Conservation (phyloP, 1,284 basidiomycete genomes). For the Pseudozyma sp. region DNA sequence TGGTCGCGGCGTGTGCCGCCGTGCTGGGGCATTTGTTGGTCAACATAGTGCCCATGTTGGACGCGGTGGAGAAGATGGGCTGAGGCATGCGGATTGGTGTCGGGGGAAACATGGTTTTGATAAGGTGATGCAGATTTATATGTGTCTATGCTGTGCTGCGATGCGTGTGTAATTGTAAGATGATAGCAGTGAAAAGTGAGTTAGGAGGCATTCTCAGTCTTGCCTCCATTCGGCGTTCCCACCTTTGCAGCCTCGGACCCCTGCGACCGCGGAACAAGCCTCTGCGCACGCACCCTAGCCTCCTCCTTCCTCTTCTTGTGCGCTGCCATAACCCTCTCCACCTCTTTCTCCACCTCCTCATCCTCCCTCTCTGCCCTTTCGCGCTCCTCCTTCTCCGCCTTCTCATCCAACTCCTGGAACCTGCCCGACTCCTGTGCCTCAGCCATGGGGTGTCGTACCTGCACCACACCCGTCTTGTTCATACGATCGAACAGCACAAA, state of each 20-base stretch:
- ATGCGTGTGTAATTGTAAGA: background rate
- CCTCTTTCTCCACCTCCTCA: constrained; percentile 34
- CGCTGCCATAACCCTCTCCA: constrained; percentile 39
- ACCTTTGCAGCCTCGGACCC: background rate
- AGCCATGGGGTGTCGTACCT: constrained; percentile 51
- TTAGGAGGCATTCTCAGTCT: background rate
- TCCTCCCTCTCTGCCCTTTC: constrained; percentile 34
- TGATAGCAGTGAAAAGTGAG: no score
- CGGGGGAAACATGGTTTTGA: no score
- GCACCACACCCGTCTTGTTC: constrained; percentile 56
- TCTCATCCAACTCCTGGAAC: constrained; percentile 44
- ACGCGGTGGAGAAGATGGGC: constrained; percentile 11
- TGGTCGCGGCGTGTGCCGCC: background rate
- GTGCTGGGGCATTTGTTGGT: constrained; percentile 12
- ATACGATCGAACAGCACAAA: constrained; percentile 61
- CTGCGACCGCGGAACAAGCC: constrained; percentile 4
- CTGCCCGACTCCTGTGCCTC: constrained; percentile 33
- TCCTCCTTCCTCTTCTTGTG: constrained; percentile 39
- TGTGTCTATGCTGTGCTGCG: no score
- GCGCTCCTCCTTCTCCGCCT: constrained; percentile 28
- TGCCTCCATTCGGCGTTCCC: background rate
- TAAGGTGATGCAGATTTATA: no score
- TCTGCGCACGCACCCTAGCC: constrained; percentile 26
- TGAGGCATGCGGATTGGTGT: background rate
- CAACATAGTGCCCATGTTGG: constrained; percentile 9